Evolutionary conservation across 2,329 filamentous ascomycete genomes (phyloP).

Genomic region (Xylariaceae sp.): DNA sequence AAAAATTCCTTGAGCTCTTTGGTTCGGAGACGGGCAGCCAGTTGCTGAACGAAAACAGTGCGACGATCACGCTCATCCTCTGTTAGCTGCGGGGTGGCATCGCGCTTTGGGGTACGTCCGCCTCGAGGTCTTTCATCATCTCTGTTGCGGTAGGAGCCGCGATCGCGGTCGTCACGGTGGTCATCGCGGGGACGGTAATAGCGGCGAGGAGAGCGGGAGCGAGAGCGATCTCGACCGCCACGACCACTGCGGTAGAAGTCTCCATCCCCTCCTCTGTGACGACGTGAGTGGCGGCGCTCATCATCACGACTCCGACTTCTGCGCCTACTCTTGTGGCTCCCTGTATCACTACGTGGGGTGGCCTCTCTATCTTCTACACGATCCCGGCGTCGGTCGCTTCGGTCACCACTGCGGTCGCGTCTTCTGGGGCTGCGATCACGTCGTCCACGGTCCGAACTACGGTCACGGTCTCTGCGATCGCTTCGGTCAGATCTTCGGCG

Average conservation of each 20-base stretch:
- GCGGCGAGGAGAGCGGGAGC: conserved; percentile 66
- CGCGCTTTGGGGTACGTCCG: conserved; percentile 35
- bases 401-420: conserved; percentile 50
- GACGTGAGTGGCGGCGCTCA: conserved; percentile 68
- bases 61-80: conserved; percentile 96
- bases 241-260: conserved; percentile 66
- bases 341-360: conserved; percentile 70
- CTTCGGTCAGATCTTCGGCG: conserved; percentile 49
- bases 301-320: conserved; percentile 75
- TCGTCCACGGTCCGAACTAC: conserved; percentile 49
- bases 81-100: conserved; percentile 68
- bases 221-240: conserved; percentile 57
- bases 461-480: conserved; percentile 43
- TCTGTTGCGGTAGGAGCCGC: conserved; percentile 50
- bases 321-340: conserved; percentile 77
- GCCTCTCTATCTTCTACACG: conserved; percentile 56
- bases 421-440: conserved; percentile 47
- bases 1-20: conserved; percentile 94
- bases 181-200: conserved; percentile 54
- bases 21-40: conserved; percentile 87
- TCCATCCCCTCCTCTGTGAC: conserved; percentile 62
- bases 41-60: conserved; percentile 97
- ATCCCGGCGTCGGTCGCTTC: conserved; percentile 43
- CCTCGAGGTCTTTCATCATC: conserved; percentile 42
- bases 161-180: conserved; percentile 47